These are phyloP conservation scores for Crithidia fasciculata DNA, from an alignment of 208 protist species.

Conservation along the genomic window DNA sequence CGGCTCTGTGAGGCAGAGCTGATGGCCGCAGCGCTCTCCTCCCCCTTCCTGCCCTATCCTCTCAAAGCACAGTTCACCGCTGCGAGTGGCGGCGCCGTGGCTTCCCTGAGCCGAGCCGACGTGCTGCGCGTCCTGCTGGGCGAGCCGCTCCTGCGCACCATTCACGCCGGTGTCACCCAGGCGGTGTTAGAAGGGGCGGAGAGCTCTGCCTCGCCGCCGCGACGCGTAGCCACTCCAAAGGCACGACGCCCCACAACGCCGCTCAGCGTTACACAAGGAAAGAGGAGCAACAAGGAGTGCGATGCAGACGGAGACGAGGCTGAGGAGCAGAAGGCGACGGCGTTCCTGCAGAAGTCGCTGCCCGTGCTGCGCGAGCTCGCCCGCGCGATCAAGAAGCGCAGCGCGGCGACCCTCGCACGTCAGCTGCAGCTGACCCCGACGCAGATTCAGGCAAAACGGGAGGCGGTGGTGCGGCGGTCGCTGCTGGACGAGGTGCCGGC, in stretches of 20 bases:
- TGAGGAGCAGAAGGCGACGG: not conserved
- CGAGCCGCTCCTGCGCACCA: conserved; percentile 38
- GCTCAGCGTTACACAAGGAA: no score
- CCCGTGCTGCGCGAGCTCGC: conserved; percentile 63
- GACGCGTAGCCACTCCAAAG: not conserved
- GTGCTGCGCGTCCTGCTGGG: conserved; percentile 26
- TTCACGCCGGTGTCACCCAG: conserved; percentile 25
- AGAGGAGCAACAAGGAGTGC: not conserved
- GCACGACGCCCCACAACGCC: not conserved
- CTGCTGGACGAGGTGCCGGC: conserved; percentile 26
- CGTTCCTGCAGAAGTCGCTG: conserved; percentile 33
- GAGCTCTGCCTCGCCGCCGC: not conserved
- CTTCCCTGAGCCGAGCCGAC: conserved; percentile 12
- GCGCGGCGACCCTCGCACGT: conserved; percentile 41
- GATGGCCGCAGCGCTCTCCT: conserved; percentile 35
- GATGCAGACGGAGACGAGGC: not conserved
- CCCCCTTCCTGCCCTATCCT: conserved; percentile 38
- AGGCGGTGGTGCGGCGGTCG: conserved; percentile 56
- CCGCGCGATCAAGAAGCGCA: conserved; percentile 45
- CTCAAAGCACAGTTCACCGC: conserved; percentile 26
- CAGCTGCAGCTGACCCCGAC: conserved; percentile 54
- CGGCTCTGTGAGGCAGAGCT: conserved; percentile 33
- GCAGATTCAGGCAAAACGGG: conserved; percentile 71
- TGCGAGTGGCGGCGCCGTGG: not conserved
- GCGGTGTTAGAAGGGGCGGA: not conserved